These are phyloP conservation scores for Penicillium riverlandense DNA, from an alignment of 495 filamentous ascomycete species.

Conservation along the genomic window DNA sequence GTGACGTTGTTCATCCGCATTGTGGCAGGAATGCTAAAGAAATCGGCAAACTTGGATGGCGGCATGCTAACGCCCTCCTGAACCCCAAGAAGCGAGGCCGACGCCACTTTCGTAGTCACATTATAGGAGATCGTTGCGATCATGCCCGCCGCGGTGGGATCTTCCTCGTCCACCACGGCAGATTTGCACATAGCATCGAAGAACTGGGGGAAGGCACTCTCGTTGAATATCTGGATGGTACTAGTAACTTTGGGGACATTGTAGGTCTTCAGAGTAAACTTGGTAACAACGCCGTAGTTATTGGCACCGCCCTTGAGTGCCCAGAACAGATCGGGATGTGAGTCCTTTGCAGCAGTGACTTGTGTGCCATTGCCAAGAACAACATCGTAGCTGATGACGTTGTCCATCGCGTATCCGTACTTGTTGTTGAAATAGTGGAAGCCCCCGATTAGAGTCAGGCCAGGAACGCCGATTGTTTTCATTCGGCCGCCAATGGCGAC, in stretches of 20 bases:
- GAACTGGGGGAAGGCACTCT: conserved; percentile 15
- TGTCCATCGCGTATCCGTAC: conserved; percentile 39
- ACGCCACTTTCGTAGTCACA: conserved; percentile 7
- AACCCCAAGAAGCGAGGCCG: conserved; percentile 15
- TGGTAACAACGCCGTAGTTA: conserved; percentile 38
- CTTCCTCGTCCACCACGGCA: conserved; percentile 7
- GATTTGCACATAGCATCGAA: conserved; percentile 12
- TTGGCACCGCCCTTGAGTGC: conserved; percentile 34
- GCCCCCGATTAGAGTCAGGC: conserved; percentile 26
- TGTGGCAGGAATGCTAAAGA: conserved; percentile 10
- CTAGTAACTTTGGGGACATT: conserved; percentile 27
- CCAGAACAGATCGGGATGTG: conserved; percentile 28
- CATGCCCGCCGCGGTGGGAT: conserved; percentile 17
- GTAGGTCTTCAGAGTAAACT: conserved; percentile 39
- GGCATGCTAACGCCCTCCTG: conserved; percentile 20
- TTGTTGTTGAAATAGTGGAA: conserved; percentile 35
- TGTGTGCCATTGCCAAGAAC: conserved; percentile 24
- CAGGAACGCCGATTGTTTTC: conserved; percentile 34
- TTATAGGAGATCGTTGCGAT: conserved; percentile 17
- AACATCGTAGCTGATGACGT: conserved; percentile 19
- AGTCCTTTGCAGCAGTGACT: conserved; percentile 13
- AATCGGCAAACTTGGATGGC: conserved; percentile 22
- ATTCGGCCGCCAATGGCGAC: conserved; percentile 27
- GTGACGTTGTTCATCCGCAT: conserved; percentile 19
- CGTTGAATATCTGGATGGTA: conserved; percentile 25